Conservation (phyloP, 2,329 filamentous ascomycete species). For the Ceratocystis albifundus region DNA sequence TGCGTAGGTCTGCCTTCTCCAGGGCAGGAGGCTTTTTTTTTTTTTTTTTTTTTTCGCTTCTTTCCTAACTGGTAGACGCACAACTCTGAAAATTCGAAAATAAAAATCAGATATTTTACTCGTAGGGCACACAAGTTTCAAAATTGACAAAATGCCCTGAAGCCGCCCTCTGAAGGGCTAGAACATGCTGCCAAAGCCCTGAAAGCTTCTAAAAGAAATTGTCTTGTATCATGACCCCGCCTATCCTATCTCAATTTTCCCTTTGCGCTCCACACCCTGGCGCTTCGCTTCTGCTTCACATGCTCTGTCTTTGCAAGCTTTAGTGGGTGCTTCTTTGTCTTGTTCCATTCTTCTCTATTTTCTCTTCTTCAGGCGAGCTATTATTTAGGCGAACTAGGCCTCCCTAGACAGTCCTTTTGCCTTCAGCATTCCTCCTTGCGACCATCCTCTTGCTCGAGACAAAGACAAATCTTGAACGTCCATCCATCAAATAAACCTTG, state of each 20-base stretch:
- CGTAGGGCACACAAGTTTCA: conserved; percentile 1
- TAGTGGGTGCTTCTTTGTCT: not conserved
- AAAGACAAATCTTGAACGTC: not conserved
- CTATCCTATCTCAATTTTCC: not conserved
- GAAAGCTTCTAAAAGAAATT: not conserved
- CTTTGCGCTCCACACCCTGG: conserved; percentile 2
- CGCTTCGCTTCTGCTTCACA: not conserved
- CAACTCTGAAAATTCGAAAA: not conserved
- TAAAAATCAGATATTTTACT: not conserved
- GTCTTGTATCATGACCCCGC: not conserved
- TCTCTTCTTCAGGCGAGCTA: not conserved
- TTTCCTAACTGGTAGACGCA: not conserved
- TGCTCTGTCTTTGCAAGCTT: not conserved
- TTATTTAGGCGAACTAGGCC: not conserved
- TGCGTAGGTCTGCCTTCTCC: too few species aligned
- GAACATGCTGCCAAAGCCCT: too few species aligned
- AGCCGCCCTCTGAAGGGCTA: not conserved
- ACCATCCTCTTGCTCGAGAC: not conserved
- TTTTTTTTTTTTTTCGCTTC: not conserved
- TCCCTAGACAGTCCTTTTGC: not conserved
- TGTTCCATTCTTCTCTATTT: conserved; percentile 2
- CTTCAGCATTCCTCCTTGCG: too few species aligned
- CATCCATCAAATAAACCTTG: not conserved
- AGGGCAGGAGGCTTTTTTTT: too few species aligned
- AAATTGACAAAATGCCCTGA: not conserved